These are phyloP conservation scores for Aspergillus sparsus DNA, from an alignment of 495 filamentous ascomycete species.

Conservation along the genomic window DNA sequence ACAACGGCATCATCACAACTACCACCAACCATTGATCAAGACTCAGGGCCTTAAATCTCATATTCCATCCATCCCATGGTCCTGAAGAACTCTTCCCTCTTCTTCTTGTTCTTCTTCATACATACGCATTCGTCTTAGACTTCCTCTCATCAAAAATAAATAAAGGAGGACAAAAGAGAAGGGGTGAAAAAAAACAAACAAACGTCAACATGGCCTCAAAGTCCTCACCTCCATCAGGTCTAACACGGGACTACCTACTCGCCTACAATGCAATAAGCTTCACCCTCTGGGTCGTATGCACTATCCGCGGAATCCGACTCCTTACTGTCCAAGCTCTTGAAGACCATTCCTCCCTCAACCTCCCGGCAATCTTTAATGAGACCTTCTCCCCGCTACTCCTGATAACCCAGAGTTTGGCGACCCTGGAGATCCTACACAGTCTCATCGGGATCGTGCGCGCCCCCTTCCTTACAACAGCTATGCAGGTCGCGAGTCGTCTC, in stretches of 20 bases:
- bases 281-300: conserved; percentile 70
- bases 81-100: no score
- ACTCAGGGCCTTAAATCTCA: no score
- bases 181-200: background rate
- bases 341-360: conserved; percentile 30
- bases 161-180: background rate
- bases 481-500: conserved; percentile 83
- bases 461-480: conserved; percentile 78
- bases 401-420: conserved; percentile 79
- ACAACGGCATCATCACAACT: no score
- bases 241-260: conserved; percentile 62
- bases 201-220: conserved; percentile 5
- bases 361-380: conserved; percentile 52
- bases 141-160: no score
- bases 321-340: conserved; percentile 30
- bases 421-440: conserved; percentile 82
- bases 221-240: conserved; percentile 21
- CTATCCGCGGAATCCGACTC: conserved; percentile 59
- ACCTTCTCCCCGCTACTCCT: conserved; percentile 68
- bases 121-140: no score
- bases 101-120: no score
- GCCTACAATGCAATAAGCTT: conserved; percentile 80
- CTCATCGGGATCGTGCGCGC: conserved; percentile 74
- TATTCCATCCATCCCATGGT: no score
- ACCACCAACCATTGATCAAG: no score